These are phyloP conservation scores for Calocybe cyanea DNA, from an alignment of 768 basidiomycete genomes.

Conservation along the genomic window DNA sequence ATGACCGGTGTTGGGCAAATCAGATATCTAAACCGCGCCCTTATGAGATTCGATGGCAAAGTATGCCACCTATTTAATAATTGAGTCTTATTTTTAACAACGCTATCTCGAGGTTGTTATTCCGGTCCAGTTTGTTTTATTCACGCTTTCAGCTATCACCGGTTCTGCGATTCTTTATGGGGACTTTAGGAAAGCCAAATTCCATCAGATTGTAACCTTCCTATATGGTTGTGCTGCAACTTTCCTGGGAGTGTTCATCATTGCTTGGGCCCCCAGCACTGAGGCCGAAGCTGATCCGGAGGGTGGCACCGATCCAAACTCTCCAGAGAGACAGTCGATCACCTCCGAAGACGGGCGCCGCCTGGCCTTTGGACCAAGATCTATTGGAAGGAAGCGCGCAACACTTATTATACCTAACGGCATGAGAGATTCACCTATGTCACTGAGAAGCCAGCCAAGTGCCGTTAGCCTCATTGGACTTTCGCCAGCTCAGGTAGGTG, in stretches of 20 bases:
- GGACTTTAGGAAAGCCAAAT: constrained; percentile 81
- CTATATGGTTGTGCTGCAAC: constrained; percentile 87
- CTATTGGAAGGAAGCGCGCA: constrained; percentile 36
- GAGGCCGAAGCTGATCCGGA: constrained; percentile 24
- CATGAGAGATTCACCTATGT: constrained; percentile 38
- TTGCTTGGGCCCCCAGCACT: constrained; percentile 59
- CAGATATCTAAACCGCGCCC: constrained; percentile 76
- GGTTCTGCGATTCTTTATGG: constrained; percentile 93
- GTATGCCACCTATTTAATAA: constrained; percentile 30
- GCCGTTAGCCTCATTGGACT: constrained; percentile 61
- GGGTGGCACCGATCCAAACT: constrained; percentile 22
- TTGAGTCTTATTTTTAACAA: neutral
- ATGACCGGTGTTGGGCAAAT: constrained; percentile 82
- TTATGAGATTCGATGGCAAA: constrained; percentile 94
- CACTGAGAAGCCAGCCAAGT: constrained; percentile 53
- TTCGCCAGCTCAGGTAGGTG: constrained; percentile 67
- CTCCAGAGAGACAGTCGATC: constrained; percentile 14
- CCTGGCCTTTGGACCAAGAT: constrained; percentile 24
- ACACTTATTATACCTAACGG: constrained; percentile 49
- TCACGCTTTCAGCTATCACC: constrained; percentile 88
- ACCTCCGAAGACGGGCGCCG: constrained; percentile 21
- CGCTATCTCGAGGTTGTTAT: constrained; percentile 69
- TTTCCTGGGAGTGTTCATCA: constrained; percentile 84
- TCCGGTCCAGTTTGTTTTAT: constrained; percentile 92
- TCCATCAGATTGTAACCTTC: constrained; percentile 82